These are phyloP conservation scores for Kurtzmaniella cleridarum DNA, from an alignment of 805 yeast genomes.

Conservation along the genomic window DNA sequence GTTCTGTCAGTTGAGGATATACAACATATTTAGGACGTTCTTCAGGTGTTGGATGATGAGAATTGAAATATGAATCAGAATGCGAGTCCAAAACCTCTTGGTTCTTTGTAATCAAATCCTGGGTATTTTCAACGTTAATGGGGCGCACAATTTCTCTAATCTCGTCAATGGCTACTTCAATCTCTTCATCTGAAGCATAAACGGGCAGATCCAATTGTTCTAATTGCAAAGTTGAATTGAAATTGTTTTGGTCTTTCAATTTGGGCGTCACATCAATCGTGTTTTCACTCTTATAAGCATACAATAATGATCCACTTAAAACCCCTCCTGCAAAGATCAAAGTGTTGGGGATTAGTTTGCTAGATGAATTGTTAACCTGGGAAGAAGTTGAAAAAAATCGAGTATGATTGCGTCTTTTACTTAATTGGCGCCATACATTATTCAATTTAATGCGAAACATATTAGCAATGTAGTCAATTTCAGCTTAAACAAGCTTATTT, in stretches of 20 bases:
- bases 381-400: too few species aligned
- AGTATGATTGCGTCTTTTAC: too few species aligned
- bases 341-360: not conserved
- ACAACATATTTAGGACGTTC: slow-evolving; percentile 40
- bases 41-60: slow-evolving; percentile 24
- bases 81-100: slow-evolving; percentile 21
- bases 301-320: not conserved
- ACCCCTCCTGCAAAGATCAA: slow-evolving; percentile 1
- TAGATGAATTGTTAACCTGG: too few species aligned
- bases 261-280: not conserved
- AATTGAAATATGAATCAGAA: slow-evolving; percentile 29
- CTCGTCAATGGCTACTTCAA: slow-evolving; percentile 17
- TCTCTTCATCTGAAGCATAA: slow-evolving; percentile 16
- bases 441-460: too few species aligned
- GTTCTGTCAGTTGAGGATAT: slow-evolving; percentile 60
- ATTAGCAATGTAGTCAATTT: too few species aligned
- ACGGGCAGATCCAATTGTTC: slow-evolving; percentile 14
- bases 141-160: slow-evolving; percentile 11
- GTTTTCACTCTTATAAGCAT: not conserved
- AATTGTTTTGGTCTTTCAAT: not conserved
- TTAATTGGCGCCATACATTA: too few species aligned
- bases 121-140: slow-evolving; percentile 8
- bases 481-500: too few species aligned
- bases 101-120: slow-evolving; percentile 15
- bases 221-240: slow-evolving; percentile 13